phyloP scores from a whole-genome alignment of 768 basidiomycete genomes.

The Trametes cingulata region DNA sequence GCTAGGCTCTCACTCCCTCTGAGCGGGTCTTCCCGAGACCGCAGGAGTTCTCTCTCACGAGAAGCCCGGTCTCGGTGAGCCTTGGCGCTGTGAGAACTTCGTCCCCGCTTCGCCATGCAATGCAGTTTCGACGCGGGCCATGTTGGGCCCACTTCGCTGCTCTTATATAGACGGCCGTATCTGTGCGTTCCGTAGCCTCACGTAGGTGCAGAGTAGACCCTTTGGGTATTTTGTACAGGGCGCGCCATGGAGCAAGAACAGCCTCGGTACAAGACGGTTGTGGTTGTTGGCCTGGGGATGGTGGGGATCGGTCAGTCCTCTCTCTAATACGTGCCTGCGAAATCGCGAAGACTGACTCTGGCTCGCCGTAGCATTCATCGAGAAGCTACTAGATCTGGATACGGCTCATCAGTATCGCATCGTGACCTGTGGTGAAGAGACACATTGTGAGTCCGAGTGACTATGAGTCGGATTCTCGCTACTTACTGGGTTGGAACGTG shows the following conservation, averaged over 20 bases:
- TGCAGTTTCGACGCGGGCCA: background rate
- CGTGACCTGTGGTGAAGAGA: constrained; percentile 62
- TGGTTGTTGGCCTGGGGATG: constrained; percentile 59
- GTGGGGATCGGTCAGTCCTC: constrained; percentile 52
- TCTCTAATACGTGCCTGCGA: background rate
- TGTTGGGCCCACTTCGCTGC: background rate
- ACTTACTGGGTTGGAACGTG: background rate
- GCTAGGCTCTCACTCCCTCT: background rate
- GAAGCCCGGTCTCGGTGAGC: background rate
- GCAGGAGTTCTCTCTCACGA: background rate
- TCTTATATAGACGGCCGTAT: background rate
- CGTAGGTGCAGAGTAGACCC: background rate
- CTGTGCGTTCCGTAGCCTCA: background rate
- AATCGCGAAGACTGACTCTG: background rate
- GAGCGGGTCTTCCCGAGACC: background rate
- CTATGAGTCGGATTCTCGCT: too few relatives aligned
- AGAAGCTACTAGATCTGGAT: constrained; percentile 64
- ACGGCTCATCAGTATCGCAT: constrained; percentile 49
- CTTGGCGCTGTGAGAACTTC: background rate
- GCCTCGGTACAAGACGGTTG: constrained; percentile 31
- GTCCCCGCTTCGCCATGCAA: background rate
- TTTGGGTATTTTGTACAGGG: background rate
- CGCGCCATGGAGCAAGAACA: background rate
- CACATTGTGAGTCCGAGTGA: constrained; percentile 23
- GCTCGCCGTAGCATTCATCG: constrained; percentile 54